Base-by-base conservation (phyloP, 2,329 filamentous ascomycete species). In the Dothideomycetidae sp. region DNA sequence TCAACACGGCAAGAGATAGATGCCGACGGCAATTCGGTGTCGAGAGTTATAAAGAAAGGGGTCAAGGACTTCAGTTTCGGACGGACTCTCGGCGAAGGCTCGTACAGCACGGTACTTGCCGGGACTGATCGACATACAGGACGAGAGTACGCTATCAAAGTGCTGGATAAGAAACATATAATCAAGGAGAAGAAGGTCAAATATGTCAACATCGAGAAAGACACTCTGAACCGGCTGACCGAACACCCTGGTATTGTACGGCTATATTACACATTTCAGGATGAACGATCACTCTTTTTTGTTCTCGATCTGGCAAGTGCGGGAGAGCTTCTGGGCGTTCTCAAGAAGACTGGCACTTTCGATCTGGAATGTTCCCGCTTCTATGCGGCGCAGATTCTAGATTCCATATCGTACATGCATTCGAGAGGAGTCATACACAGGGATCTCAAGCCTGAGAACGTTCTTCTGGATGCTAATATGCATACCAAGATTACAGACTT, bases 171-270 rank as follows among this genome's bases (percentile, higher is more conserved):
- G 63, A 75, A 85, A 51, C 90, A 98, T 58, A 98, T 98, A 53
- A 98, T 98, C 67, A 98, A 96, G 61, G 90, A 98, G 63, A 96
- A 93, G 61, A 98, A 98, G 69, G 93, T 98, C 53, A 98, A 98
- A 68, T 98, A 98, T 54, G 90, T 98, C 60, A 98, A 96, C 60
- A 98, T 98, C 51, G 90, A 98, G 60, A 94, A 94, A 63, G 88
- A 98, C 60, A 96, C 90, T 0, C 67, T 98, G 39, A 98, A 98
- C 55, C 78, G 90, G 45, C 67, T 98, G 41, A 96, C 88, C 3
- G 88, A 98, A 46, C 90, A 98, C 53, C 90, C 90, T 5, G 90
- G 90, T 13, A 88, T 98, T 42, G 86, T 98, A 40, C 81, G 90
- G 44, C 69, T 98, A 30, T 98, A 96, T 60, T 98, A 98, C 60